Base-by-base conservation (phyloP, 768 basidiomycete genomes). In the Cantharellus anzutake region DNA sequence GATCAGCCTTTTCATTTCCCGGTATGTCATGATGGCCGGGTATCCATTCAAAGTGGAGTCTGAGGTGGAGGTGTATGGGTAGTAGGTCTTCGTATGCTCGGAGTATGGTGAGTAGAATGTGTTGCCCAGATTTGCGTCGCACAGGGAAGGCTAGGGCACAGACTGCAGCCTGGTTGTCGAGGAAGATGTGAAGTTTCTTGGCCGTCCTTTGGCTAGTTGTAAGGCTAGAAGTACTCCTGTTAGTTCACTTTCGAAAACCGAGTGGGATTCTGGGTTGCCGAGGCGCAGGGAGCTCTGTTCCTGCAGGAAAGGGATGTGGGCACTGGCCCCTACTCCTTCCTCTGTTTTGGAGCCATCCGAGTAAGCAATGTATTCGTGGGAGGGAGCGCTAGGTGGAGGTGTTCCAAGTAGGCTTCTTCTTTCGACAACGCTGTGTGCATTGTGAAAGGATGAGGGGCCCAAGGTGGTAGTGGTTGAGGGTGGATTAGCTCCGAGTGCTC, bases 281-380 rank as follows among this genome's bases (percentile, higher is more conserved):
- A 59, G 58, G 55, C 14, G 58, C 7, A 4, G 51, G 14, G 14
- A 4, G 4, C n/a, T 4, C 51, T 2, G 16, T 16, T 29, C 4
- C 16, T 3, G 37, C 48, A 2, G n/a, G 35, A n/a, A 34, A 1
- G 48, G 42, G 34, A 40, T 38, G 3, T 51, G 16, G 2, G 59
- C 56, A 1, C 41, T 51, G 7, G 59, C 59, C 16, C 59, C 59
- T 34, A 41, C 58, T 35, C 58, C 58, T 7, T 7, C 14, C 4
- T 41, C 2, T 29, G 60, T 61, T 29, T 60, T 61, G 5, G 60
- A 61, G 16, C 60, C 60, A 38, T 61, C 60, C 20, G 41, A 44
- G 60, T 61, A 61, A 3, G 60, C 16, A 34, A 4, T 41, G 60
- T 3, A 59, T 40, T n/a, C n/a, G n/a, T n/a, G n/a, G n/a, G n/a